phyloP scores from a whole-genome alignment of 108 stramenopile species.

The Conticribra weissflogii region DNA sequence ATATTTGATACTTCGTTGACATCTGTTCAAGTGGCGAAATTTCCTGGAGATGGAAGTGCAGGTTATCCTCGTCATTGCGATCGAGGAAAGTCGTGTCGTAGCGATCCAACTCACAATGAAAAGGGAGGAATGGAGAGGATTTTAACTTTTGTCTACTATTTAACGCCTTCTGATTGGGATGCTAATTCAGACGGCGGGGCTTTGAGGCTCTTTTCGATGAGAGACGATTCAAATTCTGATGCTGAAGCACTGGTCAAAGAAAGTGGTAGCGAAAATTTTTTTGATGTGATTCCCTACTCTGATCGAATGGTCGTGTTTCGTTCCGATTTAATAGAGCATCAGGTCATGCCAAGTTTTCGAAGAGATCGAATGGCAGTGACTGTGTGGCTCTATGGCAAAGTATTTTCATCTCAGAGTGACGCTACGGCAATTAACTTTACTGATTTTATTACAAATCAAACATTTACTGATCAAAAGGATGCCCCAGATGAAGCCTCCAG shows the following conservation, averaged over 20 bases:
- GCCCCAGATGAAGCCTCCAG: slow-evolving; percentile 3
- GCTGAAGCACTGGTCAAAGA: neutral
- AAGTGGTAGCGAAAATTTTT: slow-evolving; percentile 3
- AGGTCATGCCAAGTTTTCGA: slow-evolving; percentile 65
- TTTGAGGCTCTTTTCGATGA: slow-evolving; percentile 49
- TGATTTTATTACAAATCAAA: neutral
- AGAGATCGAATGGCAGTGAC: slow-evolving; percentile 68
- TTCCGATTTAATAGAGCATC: slow-evolving; percentile 68
- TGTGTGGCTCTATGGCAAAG: slow-evolving; percentile 71
- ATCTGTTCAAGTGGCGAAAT: slow-evolving; percentile 68
- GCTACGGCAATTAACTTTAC: neutral
- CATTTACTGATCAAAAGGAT: neutral
- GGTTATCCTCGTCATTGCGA: slow-evolving; percentile 73
- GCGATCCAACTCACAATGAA: slow-evolving; percentile 13
- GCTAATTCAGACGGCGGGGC: slow-evolving; percentile 60
- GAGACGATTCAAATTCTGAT: neutral
- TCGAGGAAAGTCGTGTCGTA: slow-evolving; percentile 30
- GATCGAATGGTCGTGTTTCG: slow-evolving; percentile 75
- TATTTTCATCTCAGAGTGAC: neutral
- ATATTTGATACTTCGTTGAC: slow-evolving; percentile 47
- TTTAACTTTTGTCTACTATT: slow-evolving; percentile 72
- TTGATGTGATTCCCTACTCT: slow-evolving; percentile 50
- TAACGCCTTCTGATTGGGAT: slow-evolving; percentile 65
- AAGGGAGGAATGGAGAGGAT: slow-evolving; percentile 39
- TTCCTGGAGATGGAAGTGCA: slow-evolving; percentile 60